Conservation (phyloP, 495 filamentous ascomycete genomes). For the Parathielavia hyrcaniae region DNA sequence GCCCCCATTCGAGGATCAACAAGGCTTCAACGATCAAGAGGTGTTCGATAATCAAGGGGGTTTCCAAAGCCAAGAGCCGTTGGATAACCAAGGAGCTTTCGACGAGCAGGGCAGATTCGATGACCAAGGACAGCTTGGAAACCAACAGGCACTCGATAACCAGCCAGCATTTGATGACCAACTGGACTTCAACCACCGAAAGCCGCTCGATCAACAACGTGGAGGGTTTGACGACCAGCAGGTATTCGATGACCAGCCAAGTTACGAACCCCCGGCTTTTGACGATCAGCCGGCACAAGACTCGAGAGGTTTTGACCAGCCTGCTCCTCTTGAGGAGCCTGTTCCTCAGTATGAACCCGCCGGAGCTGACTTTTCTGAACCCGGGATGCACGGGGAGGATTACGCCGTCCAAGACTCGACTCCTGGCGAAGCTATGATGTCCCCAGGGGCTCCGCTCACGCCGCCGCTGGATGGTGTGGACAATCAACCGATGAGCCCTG, state of each 20-base stretch:
- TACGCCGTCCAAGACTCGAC: not conserved
- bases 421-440: slow-evolving; percentile 4
- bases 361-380: not conserved
- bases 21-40: no score
- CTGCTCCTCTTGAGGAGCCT: not conserved
- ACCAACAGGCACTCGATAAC: no score
- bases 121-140: no score
- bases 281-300: not conserved
- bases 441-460: slow-evolving; percentile 5
- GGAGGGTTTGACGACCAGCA: not conserved
- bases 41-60: no score
- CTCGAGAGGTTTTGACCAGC: not conserved
- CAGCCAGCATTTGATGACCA: no score
- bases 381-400: not conserved
- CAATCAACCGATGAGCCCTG: not conserved
- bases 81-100: no score
- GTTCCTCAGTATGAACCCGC: not conserved
- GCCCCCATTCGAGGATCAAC: no score
- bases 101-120: no score
- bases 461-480: slow-evolving; percentile 3
- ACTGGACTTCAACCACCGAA: no score
- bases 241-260: not conserved
- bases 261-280: not conserved
- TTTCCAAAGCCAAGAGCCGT: no score
- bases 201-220: no score